phyloP scores from a whole-genome alignment of 208 protist genomes.

The Entamoeba dispar region DNA sequence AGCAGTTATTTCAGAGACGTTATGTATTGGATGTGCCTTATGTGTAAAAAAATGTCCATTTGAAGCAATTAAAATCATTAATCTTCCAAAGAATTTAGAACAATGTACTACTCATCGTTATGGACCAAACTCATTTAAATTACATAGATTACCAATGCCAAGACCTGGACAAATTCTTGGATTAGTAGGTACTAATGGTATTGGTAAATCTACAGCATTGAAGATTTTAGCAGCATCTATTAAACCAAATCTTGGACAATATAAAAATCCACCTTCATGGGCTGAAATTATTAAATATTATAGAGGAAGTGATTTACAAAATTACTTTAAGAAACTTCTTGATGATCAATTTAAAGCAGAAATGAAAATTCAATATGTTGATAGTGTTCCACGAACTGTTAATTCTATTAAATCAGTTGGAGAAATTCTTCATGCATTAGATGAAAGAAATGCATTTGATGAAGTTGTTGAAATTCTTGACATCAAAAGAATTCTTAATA shows the following conservation, averaged over 20 bases:
- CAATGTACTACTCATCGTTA: slow-evolving; percentile 90
- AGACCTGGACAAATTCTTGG: slow-evolving; percentile 93
- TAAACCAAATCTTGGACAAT: slow-evolving; percentile 90
- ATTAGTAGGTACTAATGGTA: slow-evolving; percentile 98
- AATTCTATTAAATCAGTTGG: slow-evolving; percentile 61
- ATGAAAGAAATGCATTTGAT: slow-evolving; percentile 55
- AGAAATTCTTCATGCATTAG: slow-evolving; percentile 47
- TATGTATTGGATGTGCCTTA: slow-evolving; percentile 98
- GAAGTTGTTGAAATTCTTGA: slow-evolving; percentile 58
- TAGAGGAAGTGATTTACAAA: slow-evolving; percentile 92
- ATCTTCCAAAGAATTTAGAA: slow-evolving; percentile 88
- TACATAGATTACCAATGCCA: slow-evolving; percentile 90
- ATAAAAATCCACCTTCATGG: slow-evolving; percentile 75
- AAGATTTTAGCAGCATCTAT: slow-evolving; percentile 88
- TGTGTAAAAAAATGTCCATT: slow-evolving; percentile 99
- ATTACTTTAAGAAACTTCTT: slow-evolving; percentile 84
- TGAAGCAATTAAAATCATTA: slow-evolving; percentile 97
- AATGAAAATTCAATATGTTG: slow-evolving; percentile 98
- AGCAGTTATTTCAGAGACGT: slow-evolving; percentile 75
- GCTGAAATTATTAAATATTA: slow-evolving; percentile 90
- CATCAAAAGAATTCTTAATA: slow-evolving; percentile 61
- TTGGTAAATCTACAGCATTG: slow-evolving; percentile 97
- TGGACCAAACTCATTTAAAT: slow-evolving; percentile 96
- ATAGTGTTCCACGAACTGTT: slow-evolving; percentile 81
- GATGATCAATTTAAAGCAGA: slow-evolving; percentile 86